Percentiles rank a stretch among this genome's conserved stretches.
phyloP scores from a whole-genome alignment of 306 rosid species.

The Trifolium subterraneum region DNA sequence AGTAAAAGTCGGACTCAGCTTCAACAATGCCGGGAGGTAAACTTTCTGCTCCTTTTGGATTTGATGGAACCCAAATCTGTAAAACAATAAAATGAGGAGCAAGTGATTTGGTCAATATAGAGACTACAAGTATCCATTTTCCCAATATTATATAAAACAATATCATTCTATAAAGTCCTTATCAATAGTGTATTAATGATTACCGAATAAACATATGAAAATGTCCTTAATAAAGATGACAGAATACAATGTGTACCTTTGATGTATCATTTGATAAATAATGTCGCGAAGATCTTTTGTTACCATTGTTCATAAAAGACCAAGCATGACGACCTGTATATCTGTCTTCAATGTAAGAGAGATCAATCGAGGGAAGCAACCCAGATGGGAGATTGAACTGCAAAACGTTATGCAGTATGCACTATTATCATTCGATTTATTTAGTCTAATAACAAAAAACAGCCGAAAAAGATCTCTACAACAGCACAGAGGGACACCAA shows the following conservation, averaged over 20 bases:
- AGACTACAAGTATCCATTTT: constrained; percentile 30
- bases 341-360: constrained; percentile 55
- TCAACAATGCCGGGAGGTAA: constrained; percentile 86
- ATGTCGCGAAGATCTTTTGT: constrained; percentile 46
- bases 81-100: constrained; percentile 27
- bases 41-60: constrained; percentile 96
- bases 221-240: constrained; percentile 17
- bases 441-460: constrained; percentile 34
- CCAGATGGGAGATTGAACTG: constrained; percentile 85
- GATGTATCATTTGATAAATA: constrained; percentile 61
- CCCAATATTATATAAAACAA: constrained; percentile 15
- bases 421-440: constrained; percentile 34
- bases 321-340: constrained; percentile 56
- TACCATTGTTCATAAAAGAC: constrained; percentile 50
- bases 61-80: constrained; percentile 95
- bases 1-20: constrained; percentile 77
- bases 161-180: constrained; percentile 29
- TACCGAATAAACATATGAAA: constrained; percentile 21
- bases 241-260: constrained; percentile 56
- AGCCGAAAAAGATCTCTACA: constrained; percentile 12
- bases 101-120: constrained; percentile 21
- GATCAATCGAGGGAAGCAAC: constrained; percentile 76
- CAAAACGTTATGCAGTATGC: constrained; percentile 41
- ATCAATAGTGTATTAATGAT: constrained; percentile 6
- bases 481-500: constrained; percentile 15